phyloP scores from a whole-genome alignment of 441 rosid species.

The Hura crepitans region DNA sequence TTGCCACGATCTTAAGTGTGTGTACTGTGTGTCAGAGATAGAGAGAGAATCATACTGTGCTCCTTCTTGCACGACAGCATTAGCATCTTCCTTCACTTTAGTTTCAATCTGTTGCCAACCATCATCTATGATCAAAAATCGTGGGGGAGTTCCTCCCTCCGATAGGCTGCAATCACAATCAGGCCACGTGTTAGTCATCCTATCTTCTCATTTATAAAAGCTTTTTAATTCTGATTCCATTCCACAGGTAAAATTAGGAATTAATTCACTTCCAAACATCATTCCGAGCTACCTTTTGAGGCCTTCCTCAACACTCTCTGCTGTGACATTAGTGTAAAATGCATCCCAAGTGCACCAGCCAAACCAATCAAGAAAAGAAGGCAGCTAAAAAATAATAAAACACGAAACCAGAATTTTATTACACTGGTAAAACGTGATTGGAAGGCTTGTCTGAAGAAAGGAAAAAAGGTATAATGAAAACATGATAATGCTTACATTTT shows the following conservation, averaged over 20 bases:
- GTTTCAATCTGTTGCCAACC: constrained; percentile 95
- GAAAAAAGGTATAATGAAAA: not conserved
- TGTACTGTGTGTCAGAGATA: constrained; percentile 12
- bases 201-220: constrained; percentile 1
- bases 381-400: constrained; percentile 46
- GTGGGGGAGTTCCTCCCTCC: constrained; percentile 80
- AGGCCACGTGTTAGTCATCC: constrained; percentile 18
- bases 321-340: constrained; percentile 93
- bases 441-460: not conserved
- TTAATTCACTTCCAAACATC: constrained; percentile 12
- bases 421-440: not conserved
- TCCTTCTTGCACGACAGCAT: constrained; percentile 72
- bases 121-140: constrained; percentile 84
- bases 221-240: not conserved
- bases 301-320: constrained; percentile 87
- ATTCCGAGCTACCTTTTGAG: constrained; percentile 55
- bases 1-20: not conserved
- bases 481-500: too few species aligned
- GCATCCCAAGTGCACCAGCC: constrained; percentile 99
- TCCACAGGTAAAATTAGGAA: not conserved
- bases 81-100: constrained; percentile 53
- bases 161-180: constrained; percentile 56
- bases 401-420: constrained; percentile 14
- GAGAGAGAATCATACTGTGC: constrained; percentile 65
- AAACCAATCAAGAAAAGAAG: constrained; percentile 88